Base-by-base conservation (phyloP, 2,329 filamentous ascomycete species). In the Pseudogymnoascus sp. region DNA sequence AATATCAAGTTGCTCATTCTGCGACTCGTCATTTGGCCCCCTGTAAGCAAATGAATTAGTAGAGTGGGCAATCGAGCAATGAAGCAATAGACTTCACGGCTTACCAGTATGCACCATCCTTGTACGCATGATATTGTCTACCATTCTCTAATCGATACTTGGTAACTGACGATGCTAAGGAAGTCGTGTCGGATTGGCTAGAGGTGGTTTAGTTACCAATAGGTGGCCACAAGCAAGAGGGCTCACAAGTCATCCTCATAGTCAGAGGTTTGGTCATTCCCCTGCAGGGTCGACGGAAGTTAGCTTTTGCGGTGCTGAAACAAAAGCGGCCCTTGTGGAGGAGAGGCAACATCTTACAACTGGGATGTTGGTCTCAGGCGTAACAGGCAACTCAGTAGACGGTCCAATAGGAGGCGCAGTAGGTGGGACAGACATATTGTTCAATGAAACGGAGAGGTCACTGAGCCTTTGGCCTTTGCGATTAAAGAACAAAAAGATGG, bases 41-140 rank as follows among this genome's bases (percentile, higher is more conserved):
- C 33, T 35, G 12, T 35, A 13, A 35, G 33, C 33, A 35, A 30
- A 35, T 35, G 33, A 6, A 35, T 35, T 35, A 35, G 33, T 35
- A 35, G 33, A 35, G 33, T 35, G 33, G 6, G 12, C 13, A 35
- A 6, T 35, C 13, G 13, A 35, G 33, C 5, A 35, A 35, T 35
- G 12, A 35, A 35, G 33, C 12, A 35, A 6, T 35, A 1, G 33
- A n/a, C 33, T 35, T 35, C 12, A n/a, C 13, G n/a, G 33, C 33
- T 35, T 35, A 35, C 33, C 67, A 69, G 48, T 70, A 69, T 10
- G 72, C 66, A 0, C 77, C 78, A 33, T 77, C 74, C 55, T 75
- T 73, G 63, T 71, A 75, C 3, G 69, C 71, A 59, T 80, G 78
- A 60, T 80, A 81, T 2, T 76, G 71, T 1, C 78, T 71, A 2